Percentiles rank a stretch among this genome's conserved stretches.
phyloP scores from a whole-genome alignment of 2,329 filamentous ascomycete genomes.

The Drechslerella coelobrocha region DNA sequence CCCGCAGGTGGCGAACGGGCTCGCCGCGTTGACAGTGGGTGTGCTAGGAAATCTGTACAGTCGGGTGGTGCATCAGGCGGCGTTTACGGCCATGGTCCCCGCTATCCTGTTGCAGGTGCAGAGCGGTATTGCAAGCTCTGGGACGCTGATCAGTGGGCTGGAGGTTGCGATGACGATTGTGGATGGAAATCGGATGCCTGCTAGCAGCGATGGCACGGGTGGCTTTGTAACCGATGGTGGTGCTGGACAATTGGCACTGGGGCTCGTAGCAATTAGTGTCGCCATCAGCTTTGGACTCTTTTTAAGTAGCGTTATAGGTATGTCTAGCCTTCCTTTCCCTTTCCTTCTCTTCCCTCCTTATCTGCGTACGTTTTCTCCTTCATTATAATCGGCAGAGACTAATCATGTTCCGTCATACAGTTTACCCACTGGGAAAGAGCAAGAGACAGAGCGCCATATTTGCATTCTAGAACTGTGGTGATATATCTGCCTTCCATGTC shows the following conservation, averaged over 20 bases:
- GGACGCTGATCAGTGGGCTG: conserved; percentile 62
- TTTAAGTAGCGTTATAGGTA: conserved; percentile 47
- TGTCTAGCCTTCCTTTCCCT: neutral
- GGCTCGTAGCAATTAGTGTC: conserved; percentile 47
- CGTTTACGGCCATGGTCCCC: conserved; percentile 82
- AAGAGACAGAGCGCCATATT: conserved; percentile 48
- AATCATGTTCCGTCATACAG: conserved; percentile 18
- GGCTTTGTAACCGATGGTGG: conserved; percentile 46
- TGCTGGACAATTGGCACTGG: conserved; percentile 39
- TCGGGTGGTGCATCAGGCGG: conserved; percentile 76
- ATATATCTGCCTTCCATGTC: neutral
- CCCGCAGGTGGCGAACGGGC: conserved; percentile 76
- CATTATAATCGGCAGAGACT: no score
- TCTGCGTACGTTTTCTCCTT: neutral
- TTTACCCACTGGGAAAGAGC: conserved; percentile 45
- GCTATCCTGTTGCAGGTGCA: conserved; percentile 79
- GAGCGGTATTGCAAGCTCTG: conserved; percentile 67
- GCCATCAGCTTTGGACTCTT: conserved; percentile 50
- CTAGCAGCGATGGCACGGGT: neutral
- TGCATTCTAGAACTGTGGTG: conserved; percentile 29
- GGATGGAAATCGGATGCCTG: conserved; percentile 16
- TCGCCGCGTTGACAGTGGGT: conserved; percentile 78
- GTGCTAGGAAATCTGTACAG: conserved; percentile 81
- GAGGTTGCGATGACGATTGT: conserved; percentile 48
- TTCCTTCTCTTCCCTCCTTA: neutral